These are phyloP conservation scores for Falciphora oryzae DNA, from an alignment of 2,329 filamentous ascomycete species.

Conservation along the genomic window DNA sequence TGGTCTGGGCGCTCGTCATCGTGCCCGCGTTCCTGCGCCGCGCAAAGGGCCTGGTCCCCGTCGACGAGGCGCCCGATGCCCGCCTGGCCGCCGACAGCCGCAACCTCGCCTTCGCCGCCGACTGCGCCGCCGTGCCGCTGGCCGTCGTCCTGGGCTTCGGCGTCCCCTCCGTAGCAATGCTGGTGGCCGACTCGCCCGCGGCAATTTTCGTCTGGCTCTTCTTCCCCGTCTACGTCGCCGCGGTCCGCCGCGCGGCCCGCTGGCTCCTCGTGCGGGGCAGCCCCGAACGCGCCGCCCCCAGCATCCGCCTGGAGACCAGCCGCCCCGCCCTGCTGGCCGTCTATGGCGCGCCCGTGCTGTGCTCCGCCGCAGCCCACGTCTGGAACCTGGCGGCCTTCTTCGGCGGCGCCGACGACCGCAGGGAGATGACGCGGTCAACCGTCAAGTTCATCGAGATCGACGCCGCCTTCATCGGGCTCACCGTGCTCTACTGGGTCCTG, in stretches of 20 bases:
- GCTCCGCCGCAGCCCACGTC: slow-evolving; percentile 37
- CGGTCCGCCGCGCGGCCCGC: slow-evolving; percentile 34
- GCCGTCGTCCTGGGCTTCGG: slow-evolving; percentile 43
- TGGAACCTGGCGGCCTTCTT: slow-evolving; percentile 20
- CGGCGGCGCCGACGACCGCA: slow-evolving; percentile 36
- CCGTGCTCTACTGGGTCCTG: slow-evolving; percentile 48
- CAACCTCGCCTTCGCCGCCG: slow-evolving; percentile 36
- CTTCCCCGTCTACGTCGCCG: slow-evolving; percentile 44
- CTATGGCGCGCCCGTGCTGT: slow-evolving; percentile 38
- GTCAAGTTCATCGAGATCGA: slow-evolving; percentile 43
- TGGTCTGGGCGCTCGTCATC: slow-evolving; percentile 47
- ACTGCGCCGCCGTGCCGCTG: slow-evolving; percentile 51
- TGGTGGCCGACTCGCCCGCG: slow-evolving; percentile 32
- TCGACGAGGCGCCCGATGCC: slow-evolving; percentile 15
- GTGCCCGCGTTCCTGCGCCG: slow-evolving; percentile 43
- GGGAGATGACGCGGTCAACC: slow-evolving; percentile 43
- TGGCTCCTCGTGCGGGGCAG: slow-evolving; percentile 13
- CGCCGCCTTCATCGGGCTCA: slow-evolving; percentile 36
- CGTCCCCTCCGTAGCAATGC: slow-evolving; percentile 39
- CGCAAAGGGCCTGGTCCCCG: slow-evolving; percentile 29
- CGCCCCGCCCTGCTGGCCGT: slow-evolving; percentile 31
- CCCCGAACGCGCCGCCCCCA: slow-evolving; percentile 19
- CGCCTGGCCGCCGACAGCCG: slow-evolving; percentile 23
- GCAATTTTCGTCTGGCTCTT: slow-evolving; percentile 43
- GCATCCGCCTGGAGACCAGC: slow-evolving; percentile 39